Base-by-base conservation (phyloP, 2,329 filamentous ascomycete genomes). In the Ophiognomonia clavigignenti-juglandacearum region DNA sequence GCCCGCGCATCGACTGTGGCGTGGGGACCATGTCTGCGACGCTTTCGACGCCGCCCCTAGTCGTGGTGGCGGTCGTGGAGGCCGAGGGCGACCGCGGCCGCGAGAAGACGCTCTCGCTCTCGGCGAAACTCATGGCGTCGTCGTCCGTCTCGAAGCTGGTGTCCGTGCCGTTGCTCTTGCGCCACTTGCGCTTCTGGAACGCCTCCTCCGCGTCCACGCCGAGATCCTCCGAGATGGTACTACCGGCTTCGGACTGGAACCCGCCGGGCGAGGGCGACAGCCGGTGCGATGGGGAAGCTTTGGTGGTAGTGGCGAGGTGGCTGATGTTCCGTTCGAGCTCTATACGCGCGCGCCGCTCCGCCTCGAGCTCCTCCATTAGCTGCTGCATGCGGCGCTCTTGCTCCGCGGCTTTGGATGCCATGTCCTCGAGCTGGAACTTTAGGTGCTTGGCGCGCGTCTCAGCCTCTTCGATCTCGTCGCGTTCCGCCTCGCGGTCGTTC, bases 401-500 rank as follows among this genome's bases (percentile, higher is more conserved):
- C 55, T 80, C 74, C 3, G 69, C 65, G 1, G 75, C 74, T 54
- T 72, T 71, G 14, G 61, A 63, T 2, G 77, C 75, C 70, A 85
- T 78, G 39, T 73, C 74, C 53, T 83, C 77, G 1, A 85, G 68
- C 59, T 84, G 80, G 54, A 72, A 68, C 59, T 77, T 79, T 34
- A 84, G 68, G 55, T 78, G 72, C 18, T 69, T 64, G 6, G 73
- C 69, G 3, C 77, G 70, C 5, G 71, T 74, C 45, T 75, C 69
- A 16, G 74, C 69, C 57, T 83, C 79, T 40, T 77, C 77, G 14
- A 74, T 62, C 59, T 82, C 78, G 23, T 83, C 80, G 13, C 57
- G 57, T 54, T 76, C 67, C 1, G 71, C 74, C 37, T 74, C 72
- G n/a, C 70, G 70, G 57, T 83, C 79, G 8, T 71, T 70, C 24